Evolutionary conservation across 2,329 filamentous ascomycete species (phyloP).

Genomic region (Beauveria medogensis): DNA sequence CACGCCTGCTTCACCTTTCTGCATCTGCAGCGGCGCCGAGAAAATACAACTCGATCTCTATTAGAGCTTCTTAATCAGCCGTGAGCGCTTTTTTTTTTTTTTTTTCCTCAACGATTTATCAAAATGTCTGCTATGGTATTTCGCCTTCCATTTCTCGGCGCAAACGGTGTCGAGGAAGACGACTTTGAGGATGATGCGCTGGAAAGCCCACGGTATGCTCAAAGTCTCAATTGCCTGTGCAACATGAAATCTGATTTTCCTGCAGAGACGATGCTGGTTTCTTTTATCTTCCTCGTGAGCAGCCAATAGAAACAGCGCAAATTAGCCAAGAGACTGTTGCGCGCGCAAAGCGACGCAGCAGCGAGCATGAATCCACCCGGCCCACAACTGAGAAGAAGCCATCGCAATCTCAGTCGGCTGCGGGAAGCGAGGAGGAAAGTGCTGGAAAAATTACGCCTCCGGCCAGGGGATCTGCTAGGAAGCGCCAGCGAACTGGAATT

Average conservation of each 20-base stretch:
- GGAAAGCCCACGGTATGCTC: not conserved
- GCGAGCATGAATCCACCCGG: not conserved
- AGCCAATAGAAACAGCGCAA: not conserved
- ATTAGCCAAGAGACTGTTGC: not conserved
- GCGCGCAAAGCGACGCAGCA: not conserved
- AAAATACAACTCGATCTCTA: not conserved
- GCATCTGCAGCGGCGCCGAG: not conserved
- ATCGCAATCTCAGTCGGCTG: not conserved
- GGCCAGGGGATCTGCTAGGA: not conserved
- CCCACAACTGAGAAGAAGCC: not conserved
- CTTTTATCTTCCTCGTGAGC: not conserved
- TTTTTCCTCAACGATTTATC: not conserved
- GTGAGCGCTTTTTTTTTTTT: not conserved
- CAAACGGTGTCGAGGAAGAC: not conserved
- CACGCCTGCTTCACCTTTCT: not conserved
- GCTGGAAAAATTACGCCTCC: not conserved
- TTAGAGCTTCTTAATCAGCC: not conserved
- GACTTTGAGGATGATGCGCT: not conserved
- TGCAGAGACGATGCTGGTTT: not conserved
- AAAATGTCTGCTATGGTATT: not conserved
- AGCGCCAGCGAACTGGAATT: not conserved
- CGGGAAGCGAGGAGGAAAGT: not conserved
- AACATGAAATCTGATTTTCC: not conserved
- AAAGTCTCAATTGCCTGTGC: not conserved
- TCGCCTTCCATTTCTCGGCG: not conserved